Base-by-base conservation (phyloP, 805 yeast genomes). In the Teunomyces pallodes region DNA sequence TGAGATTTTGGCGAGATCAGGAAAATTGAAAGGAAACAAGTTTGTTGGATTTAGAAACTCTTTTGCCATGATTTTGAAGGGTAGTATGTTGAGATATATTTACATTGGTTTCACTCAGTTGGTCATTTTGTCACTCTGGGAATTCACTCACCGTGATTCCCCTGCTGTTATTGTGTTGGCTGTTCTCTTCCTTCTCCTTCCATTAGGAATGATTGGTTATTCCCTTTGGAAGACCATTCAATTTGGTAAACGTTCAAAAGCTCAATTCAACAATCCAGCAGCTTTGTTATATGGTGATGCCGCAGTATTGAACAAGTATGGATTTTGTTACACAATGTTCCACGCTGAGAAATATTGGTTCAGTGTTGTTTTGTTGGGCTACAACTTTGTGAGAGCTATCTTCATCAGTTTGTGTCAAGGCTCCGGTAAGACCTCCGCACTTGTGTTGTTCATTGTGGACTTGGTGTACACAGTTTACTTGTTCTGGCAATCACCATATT, bases 251-350 rank as follows among this genome's bases (percentile, higher is more conserved):
- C 61, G 64, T 47, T 90, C 97, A 0, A 70, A 82, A 39, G 60
- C 64, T 27, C 66, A 74, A 43, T 84, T 80, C 61, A 81, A 84
- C 43, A 90, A 92, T 55, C 91, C 97, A 0, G 96, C 96, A 14
- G 96, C 92, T 42, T 67, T 89, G 49, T 72, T 91, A 46, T 91
- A 90, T 60, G 96, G 96, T 50, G 87, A 91, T 59, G 75, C 83
- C 41, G 69, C 71, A 27, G 76, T 89, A 30, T 77, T 90, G 61
- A 80, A 84, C 71, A 86, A 86, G 62, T 90, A 85, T 62, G 97
- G 97, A 0, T 91, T 86, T 68, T 81, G 90, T 59, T 91, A 90
- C 69, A 87, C 96, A 12, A 90, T 89, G 90, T 90, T 86, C 67
- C 80, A 81, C 53, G 95, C 96, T 16, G 74, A 74, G 24, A 82